Evolutionary conservation across 1,284 basidiomycete genomes (phyloP).

Genomic region (Puccinia coronata): DNA sequence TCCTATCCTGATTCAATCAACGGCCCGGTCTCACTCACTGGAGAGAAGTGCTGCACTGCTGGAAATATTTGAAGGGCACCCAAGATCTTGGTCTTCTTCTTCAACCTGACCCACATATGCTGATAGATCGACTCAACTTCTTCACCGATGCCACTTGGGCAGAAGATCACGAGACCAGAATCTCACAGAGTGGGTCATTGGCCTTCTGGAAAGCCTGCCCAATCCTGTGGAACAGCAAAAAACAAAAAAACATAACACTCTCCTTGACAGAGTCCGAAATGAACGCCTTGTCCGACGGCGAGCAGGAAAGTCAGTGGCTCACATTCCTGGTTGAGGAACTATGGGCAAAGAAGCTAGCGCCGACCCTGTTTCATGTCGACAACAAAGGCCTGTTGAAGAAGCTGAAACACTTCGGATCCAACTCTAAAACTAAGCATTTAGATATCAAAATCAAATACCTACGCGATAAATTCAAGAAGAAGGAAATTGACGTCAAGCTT

Average conservation of each 20-base stretch:
- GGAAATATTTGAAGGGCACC: neutral
- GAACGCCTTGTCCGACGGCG: no score
- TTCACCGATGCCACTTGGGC: neutral
- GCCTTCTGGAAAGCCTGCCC: no score
- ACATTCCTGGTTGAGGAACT: neutral
- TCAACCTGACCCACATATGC: neutral
- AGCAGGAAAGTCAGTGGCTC: neutral
- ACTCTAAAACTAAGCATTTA: constrained; percentile 6
- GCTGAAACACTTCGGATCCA: neutral
- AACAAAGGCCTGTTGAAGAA: neutral
- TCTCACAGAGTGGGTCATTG: neutral
- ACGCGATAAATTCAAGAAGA: neutral
- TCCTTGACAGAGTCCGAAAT: neutral
- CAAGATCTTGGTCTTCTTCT: neutral
- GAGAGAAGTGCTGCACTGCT: neutral
- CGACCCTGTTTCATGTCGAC: neutral
- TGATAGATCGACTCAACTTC: neutral
- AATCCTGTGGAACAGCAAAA: no score
- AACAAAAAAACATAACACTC: neutral
- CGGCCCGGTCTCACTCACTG: neutral
- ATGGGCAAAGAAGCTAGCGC: neutral
- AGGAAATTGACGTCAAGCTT: neutral
- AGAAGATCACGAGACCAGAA: neutral
- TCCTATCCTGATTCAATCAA: neutral
- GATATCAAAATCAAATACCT: neutral